Percentiles rank a stretch among this genome's conserved stretches.
These are phyloP conservation scores for Dactylellina leptospora DNA, from an alignment of 2,329 filamentous ascomycete species.

Conservation along the genomic window DNA sequence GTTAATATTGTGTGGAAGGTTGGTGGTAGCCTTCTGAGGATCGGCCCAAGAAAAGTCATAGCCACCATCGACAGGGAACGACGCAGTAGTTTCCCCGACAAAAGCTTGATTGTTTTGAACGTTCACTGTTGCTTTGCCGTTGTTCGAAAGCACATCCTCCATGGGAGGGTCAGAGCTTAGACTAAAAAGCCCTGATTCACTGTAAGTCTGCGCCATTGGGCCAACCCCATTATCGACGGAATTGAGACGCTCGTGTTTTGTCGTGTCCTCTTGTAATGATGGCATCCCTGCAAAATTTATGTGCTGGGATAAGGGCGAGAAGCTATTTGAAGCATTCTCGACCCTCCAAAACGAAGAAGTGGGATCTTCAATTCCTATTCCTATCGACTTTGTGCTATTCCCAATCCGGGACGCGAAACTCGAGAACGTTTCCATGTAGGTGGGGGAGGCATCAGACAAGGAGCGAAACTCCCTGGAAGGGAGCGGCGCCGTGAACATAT, in stretches of 20 bases:
- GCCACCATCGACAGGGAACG: constrained; percentile 24
- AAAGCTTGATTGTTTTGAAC: constrained; percentile 24
- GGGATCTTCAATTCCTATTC: constrained; percentile 49
- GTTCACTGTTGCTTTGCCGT: constrained; percentile 25
- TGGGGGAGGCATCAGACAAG: constrained; percentile 47
- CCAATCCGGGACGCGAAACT: constrained; percentile 40
- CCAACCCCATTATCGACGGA: constrained; percentile 48
- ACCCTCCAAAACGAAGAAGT: constrained; percentile 49
- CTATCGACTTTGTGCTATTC: constrained; percentile 35
- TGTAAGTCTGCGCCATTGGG: constrained; percentile 44
- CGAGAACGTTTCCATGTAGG: constrained; percentile 48
- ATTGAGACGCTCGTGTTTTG: constrained; percentile 48
- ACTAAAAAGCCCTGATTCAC: constrained; percentile 43
- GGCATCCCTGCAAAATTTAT: constrained; percentile 52
- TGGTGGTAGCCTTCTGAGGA: constrained; percentile 12
- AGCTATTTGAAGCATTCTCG: constrained; percentile 49
- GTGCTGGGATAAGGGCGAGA: constrained; percentile 49
- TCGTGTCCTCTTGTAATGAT: constrained; percentile 43
- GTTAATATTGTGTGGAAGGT: constrained; percentile 20
- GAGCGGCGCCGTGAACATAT: constrained; percentile 54
- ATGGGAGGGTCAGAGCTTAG: constrained; percentile 45
- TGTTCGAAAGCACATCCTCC: constrained; percentile 26
- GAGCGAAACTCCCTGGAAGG: constrained; percentile 51
- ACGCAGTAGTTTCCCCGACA: constrained; percentile 4
- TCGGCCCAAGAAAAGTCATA: constrained; percentile 40